A percentile compares a stretch with the other conserved stretches of the same genome.
phyloP scores from a whole-genome alignment of 805 yeast genomes.

The Teunomyces pallodes region DNA sequence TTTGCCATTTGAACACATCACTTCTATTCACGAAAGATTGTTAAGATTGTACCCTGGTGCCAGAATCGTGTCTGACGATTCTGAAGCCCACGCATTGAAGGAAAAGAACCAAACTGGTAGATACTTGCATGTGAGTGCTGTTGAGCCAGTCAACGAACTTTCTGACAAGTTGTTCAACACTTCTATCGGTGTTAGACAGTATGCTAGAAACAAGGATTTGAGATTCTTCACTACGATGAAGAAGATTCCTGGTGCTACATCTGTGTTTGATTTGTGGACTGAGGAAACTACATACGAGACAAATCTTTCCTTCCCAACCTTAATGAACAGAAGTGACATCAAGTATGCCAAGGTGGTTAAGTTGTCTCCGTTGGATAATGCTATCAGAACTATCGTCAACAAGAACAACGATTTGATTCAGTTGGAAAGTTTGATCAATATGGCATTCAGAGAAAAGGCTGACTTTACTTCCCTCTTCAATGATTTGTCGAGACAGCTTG shows the following conservation, averaged over 20 bases:
- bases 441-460: slow-evolving; percentile 50
- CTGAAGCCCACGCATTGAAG: slow-evolving; percentile 50
- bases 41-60: slow-evolving; percentile 80
- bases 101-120: slow-evolving; percentile 61
- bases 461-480: slow-evolving; percentile 50
- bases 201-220: slow-evolving; percentile 72
- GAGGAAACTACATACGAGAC: slow-evolving; percentile 83
- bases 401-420: slow-evolving; percentile 74
- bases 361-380: slow-evolving; percentile 83
- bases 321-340: slow-evolving; percentile 82
- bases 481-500: slow-evolving; percentile 65
- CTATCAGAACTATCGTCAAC: slow-evolving; percentile 60
- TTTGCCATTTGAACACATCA: slow-evolving; percentile 80
- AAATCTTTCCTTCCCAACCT: slow-evolving; percentile 74
- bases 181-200: slow-evolving; percentile 64
- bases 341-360: slow-evolving; percentile 45
- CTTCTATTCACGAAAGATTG: slow-evolving; percentile 75
- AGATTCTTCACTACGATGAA: slow-evolving; percentile 66
- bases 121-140: slow-evolving; percentile 67
- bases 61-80: slow-evolving; percentile 58
- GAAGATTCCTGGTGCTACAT: slow-evolving; percentile 69
- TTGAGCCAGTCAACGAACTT: slow-evolving; percentile 62
- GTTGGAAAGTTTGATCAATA: slow-evolving; percentile 58
- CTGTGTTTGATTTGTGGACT: slow-evolving; percentile 79
- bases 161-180: slow-evolving; percentile 44